Percentiles rank a stretch among this genome's conserved stretches.
Conservation (phyloP, 2,329 filamentous ascomycete genomes). For the Talaromyces sp. region DNA sequence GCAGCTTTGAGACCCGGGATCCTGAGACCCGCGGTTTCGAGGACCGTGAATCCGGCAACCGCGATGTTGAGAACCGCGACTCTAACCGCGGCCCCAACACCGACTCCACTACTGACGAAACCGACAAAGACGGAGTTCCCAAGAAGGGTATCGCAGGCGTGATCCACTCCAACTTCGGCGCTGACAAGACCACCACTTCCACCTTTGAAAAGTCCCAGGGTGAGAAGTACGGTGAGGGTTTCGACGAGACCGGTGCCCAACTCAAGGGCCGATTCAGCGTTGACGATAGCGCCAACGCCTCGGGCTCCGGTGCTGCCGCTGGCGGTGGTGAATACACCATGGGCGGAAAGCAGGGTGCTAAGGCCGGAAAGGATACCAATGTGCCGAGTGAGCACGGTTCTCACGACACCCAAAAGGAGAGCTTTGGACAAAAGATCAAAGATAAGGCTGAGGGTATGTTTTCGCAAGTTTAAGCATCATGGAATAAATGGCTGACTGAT, state of each 20-base stretch:
- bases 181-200: conserved; percentile 17
- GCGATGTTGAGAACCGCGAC: neutral
- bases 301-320: conserved; percentile 6
- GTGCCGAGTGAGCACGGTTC: neutral
- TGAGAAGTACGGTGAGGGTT: conserved; percentile 7
- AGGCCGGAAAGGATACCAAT: neutral
- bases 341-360: neutral
- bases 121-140: neutral
- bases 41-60: neutral
- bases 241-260: conserved; percentile 3
- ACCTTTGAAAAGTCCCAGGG: conserved; percentile 17
- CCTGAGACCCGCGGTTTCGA: neutral
- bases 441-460: conserved; percentile 14
- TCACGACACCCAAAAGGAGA: conserved; percentile 7
- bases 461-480: too few species aligned
- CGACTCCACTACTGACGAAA: neutral
- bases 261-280: neutral
- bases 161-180: conserved; percentile 11
- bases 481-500: neutral
- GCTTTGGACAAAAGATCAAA: conserved; percentile 13
- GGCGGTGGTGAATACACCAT: conserved; percentile 1
- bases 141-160: conserved; percentile 7
- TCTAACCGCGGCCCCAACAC: neutral
- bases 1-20: neutral
- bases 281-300: neutral